Evolutionary conservation across 2,329 filamentous ascomycete genomes (phyloP).

Genomic region (Zymoseptoria ardabiliae): DNA sequence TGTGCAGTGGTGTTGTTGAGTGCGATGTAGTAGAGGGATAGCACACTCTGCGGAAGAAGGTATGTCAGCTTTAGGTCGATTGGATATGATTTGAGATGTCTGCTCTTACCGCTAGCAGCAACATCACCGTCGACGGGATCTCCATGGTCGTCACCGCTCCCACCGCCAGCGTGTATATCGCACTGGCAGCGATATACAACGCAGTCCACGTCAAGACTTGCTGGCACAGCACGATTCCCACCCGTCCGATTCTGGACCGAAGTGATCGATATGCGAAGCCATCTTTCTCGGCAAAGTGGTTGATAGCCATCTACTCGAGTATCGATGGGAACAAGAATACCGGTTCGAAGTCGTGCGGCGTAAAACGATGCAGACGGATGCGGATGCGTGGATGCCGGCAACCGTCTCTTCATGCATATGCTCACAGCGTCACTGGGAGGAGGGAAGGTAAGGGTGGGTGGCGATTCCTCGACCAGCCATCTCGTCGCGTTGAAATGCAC

Average conservation of each 20-base stretch:
- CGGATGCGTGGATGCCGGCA: not conserved
- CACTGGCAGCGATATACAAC: constrained; percentile 20
- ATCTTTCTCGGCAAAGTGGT: not conserved
- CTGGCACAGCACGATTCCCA: constrained; percentile 17
- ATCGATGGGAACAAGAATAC: not conserved
- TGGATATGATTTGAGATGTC: not conserved
- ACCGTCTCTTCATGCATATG: not conserved
- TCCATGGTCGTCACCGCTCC: constrained; percentile 11
- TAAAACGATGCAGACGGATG: not conserved
- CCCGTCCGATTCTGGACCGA: constrained; percentile 5
- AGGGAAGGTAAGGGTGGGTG: too few relatives aligned
- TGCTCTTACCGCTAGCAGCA: constrained; percentile 13
- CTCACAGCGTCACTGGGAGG: not conserved
- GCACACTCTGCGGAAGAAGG: constrained; percentile 6
- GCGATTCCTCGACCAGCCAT: not conserved
- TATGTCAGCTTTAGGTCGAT: constrained; percentile 1
- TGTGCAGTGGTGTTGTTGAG: constrained; percentile 15
- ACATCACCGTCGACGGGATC: constrained; percentile 18
- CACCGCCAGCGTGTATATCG: constrained; percentile 17
- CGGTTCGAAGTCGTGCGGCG: too few relatives aligned
- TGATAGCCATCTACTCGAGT: not conserved
- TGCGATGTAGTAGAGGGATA: constrained; percentile 15
- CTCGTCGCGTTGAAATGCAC: not conserved
- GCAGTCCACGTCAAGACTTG: constrained; percentile 22
- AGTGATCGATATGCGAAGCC: not conserved